phyloP scores from a whole-genome alignment of 2,329 filamentous ascomycete genomes.

The Aspergillus phoenicis region DNA sequence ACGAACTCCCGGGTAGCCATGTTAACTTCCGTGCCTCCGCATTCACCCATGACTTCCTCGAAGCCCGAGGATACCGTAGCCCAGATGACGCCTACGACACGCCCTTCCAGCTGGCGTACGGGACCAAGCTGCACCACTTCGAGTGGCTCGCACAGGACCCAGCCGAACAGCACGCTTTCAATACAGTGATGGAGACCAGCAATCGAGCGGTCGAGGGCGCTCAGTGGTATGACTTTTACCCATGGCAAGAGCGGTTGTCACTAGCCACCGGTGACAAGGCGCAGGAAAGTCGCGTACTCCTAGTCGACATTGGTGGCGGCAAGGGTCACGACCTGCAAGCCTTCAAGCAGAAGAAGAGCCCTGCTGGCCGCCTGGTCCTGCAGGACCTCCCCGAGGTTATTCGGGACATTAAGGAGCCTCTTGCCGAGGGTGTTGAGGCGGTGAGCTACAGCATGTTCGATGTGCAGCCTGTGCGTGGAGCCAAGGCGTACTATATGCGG shows the following conservation, averaged over 20 bases:
- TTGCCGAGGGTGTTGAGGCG: too few relatives aligned
- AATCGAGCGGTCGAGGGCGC: conserved; percentile 29
- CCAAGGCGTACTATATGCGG: conserved; percentile 29
- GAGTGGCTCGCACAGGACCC: conserved; percentile 27
- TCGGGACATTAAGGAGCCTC: too few relatives aligned
- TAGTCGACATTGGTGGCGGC: conserved; percentile 50
- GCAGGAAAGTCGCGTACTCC: conserved; percentile 21
- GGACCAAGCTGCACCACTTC: conserved; percentile 29
- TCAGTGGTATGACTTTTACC: conserved; percentile 28
- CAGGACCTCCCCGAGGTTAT: background rate
- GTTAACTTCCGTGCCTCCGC: conserved; percentile 22
- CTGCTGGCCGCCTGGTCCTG: background rate
- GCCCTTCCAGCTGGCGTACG: conserved; percentile 28
- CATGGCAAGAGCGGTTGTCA: conserved; percentile 11
- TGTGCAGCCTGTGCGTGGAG: conserved; percentile 21
- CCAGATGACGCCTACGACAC: conserved; percentile 25
- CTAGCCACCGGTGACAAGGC: background rate
- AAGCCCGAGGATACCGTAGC: conserved; percentile 25
- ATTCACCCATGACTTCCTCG: conserved; percentile 27
- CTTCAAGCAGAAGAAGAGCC: background rate
- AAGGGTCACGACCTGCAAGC: conserved; percentile 42
- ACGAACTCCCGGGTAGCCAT: conserved; percentile 11
- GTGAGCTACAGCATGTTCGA: too few relatives aligned
- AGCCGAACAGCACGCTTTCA: conserved; percentile 20
- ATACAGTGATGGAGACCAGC: conserved; percentile 25